These are phyloP conservation scores for Magnaporthiopsis poae DNA, from an alignment of 2,329 filamentous ascomycete genomes.

Conservation along the genomic window DNA sequence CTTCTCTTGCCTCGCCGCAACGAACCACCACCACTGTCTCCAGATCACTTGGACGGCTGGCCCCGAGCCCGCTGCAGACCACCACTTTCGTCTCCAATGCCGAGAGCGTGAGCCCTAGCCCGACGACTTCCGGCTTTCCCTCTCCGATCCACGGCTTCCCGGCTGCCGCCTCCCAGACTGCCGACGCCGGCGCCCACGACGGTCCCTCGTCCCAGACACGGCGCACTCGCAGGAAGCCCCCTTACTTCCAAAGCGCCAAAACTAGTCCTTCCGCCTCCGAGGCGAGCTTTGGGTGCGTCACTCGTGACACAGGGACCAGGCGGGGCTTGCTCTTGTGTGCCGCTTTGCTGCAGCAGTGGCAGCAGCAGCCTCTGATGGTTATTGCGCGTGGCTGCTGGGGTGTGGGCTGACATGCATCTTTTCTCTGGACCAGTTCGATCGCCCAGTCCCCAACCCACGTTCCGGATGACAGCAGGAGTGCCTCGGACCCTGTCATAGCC, in stretches of 20 bases:
- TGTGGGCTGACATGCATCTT: constrained; percentile 5
- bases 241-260: constrained; percentile 29
- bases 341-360: not conserved
- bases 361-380: not conserved
- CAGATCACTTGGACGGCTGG: constrained; percentile 39
- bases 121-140: constrained; percentile 26
- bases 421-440: constrained; percentile 16
- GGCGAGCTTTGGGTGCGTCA: constrained; percentile 11
- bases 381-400: constrained; percentile 2
- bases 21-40: constrained; percentile 3
- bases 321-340: too few species aligned
- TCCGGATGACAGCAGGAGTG: constrained; percentile 42
- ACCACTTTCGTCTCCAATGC: constrained; percentile 30
- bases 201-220: constrained; percentile 13
- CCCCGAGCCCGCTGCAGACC: constrained; percentile 41
- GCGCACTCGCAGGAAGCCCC: constrained; percentile 18
- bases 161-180: constrained; percentile 22
- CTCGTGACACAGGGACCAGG: not conserved
- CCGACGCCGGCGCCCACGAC: constrained; percentile 22
- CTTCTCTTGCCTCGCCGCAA: constrained; percentile 12
- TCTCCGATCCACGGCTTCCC: constrained; percentile 19
- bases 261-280: constrained; percentile 24
- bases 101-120: constrained; percentile 30
- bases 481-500: constrained; percentile 32
- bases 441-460: constrained; percentile 19